Base-by-base conservation (phyloP, 306 rosid genomes). In the Albizia julibrissin region DNA sequence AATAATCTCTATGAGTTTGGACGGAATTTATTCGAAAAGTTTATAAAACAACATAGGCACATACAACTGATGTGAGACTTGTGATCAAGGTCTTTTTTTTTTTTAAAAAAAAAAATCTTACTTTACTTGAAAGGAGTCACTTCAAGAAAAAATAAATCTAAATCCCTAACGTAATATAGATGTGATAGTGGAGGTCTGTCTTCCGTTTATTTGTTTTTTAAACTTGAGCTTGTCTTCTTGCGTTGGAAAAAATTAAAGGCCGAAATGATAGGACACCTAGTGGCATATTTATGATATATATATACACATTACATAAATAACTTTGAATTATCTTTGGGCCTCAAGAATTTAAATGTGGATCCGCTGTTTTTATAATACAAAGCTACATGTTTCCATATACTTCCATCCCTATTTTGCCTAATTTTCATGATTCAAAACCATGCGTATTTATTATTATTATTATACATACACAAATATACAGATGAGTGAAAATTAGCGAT, bases 131-230 rank as follows among this genome's bases (percentile, higher is more conserved):
- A n/a, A 58, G 65, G 31, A 22, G 65, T 10, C 65, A 2, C 14
- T 58, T 58, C 8, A 47, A 47, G 13, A 43, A 19, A 54, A 22
- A 58, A 22, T 22, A 22, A 22, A 8, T n/a, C 4, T n/a, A 58
- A 58, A 21, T 58, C 15, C 31, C 31, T 79, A 88, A 91, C 84
- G 84, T 46, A 64, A 64, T 13, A 27, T 27, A 21, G 89, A 88
- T 72, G 66, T 88, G 92, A 89, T 87, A 84, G 79, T 85, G 88
- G 88, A 86, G 88, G 40, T 80, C 31, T 26, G 16, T 84, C 88
- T 26, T 24, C 31, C 33, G 29, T 59, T 10, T 24, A 59, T 24
- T 59, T 11, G 16, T 11, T 10, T 27, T 59, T 56, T 59, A 56
- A 52, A 68, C 79, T 50, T 58, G 39, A 33, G 39, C 39, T 78